Conservation (phyloP, 148 eudicot genomes). For the Polygonum aviculare region DNA sequence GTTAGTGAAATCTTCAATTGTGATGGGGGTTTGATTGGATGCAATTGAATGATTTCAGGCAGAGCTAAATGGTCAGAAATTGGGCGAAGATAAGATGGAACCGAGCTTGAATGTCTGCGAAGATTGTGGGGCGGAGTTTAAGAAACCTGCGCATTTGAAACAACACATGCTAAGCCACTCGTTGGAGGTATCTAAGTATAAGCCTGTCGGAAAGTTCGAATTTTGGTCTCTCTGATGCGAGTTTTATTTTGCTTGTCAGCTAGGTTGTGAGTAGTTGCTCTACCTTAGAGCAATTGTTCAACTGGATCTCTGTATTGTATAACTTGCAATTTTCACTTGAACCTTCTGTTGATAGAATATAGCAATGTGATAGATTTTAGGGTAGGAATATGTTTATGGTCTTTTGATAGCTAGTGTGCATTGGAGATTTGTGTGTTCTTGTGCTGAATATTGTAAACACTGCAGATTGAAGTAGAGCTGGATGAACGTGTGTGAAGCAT, state of each 20-base stretch:
- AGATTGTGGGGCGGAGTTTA: constrained; percentile 60
- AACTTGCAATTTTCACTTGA: background rate
- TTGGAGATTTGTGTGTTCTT: background rate
- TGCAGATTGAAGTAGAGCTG: constrained; percentile 34
- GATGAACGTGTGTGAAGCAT: constrained; percentile 79
- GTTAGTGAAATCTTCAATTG: background rate
- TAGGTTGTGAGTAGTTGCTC: background rate
- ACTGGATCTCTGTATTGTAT: background rate
- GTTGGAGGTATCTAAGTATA: constrained; percentile 40
- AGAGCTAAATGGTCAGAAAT: constrained; percentile 26
- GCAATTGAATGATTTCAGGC: constrained; percentile 24
- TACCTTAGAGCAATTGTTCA: background rate
- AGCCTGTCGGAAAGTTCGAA: background rate
- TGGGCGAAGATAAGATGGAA: constrained; percentile 18
- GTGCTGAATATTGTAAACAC: constrained; percentile 10
- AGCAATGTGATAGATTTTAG: background rate
- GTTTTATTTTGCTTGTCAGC: background rate
- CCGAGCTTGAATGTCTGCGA: constrained; percentile 46
- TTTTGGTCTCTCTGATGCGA: background rate
- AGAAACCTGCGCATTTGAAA: constrained; percentile 79
- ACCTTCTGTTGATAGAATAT: background rate
- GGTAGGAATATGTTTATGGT: background rate
- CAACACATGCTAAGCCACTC: constrained; percentile 91
- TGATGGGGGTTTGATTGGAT: background rate
- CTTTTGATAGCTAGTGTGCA: background rate